Evolutionary conservation across 2,329 filamentous ascomycete species (phyloP), one percentile per base, ranked within the genome.

Genomic region (Chrysosporium queenslandicum): DNA sequence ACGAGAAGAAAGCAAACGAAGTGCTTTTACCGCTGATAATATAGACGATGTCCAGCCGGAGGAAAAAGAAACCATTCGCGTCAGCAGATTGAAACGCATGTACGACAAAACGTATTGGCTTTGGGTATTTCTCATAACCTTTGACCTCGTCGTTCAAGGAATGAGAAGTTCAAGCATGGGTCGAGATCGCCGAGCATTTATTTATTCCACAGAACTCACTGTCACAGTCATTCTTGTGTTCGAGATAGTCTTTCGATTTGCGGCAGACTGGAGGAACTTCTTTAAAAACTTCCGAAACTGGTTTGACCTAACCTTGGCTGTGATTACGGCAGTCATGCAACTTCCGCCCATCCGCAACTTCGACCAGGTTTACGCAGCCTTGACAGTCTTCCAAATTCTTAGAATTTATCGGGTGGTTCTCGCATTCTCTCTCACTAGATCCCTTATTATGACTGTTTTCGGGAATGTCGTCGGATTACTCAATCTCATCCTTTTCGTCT

Each of bases 401-500:
- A 82, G 94, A 62, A 85, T 86, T 20, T 98, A 98, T 69, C 85
- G 94, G 23, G 81, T 98, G 39, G 91, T 98, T 50, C 71, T 97
- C 61, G 89, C 88, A 14, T 81, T 98, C 39, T 83, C 89, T 4
- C 81, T 96, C 60, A 98, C 90, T 0, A 78, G 87, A 57, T 85
- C 89, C 57, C 78, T 98, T 50, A 92, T 98, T 64, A 75, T 77
- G 58, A 77, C 94, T 30, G 92, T 98, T 2, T 77, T 98, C 55
- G 86, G 92, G 56, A 97, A 97, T 65, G 85, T 89, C 3, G 81
- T 83, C 41, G 94, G 94, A 86, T 84, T 98, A 56, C 79, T 86
- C 36, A 98, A 98, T 64, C 74, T 98, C 56, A 94, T 98, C 71
- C 74, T 97, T 16, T 98, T 98, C 66, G 89, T 98, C 62, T 95